Base-by-base conservation (phyloP, 2,329 filamentous ascomycete species). In the Salinomyces thailandicus region DNA sequence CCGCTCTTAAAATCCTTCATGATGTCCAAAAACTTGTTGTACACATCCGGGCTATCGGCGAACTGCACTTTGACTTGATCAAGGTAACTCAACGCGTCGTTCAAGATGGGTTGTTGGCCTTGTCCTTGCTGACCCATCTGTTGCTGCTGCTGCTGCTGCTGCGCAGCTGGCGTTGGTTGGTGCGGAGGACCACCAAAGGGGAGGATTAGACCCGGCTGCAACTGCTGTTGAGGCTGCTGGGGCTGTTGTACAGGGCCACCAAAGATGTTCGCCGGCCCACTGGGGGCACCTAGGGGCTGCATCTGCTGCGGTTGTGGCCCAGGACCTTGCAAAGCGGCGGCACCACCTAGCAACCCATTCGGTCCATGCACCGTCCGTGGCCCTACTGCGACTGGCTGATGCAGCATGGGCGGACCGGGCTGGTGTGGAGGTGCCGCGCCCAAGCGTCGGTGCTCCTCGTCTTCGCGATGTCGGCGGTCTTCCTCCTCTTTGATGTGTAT, bases 1-100 rank as follows among this genome's bases (percentile, higher is more conserved):
- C 94, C 89, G 52, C 86, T 94, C 64, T 98, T 98, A 61, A 98
- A 98, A 52, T 98, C 91, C 57, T 98, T 98, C 91, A 98, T 98
- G 33, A 98, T 98, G 51, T 98, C 91, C 31, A 98, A 66, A 52
- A 98, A 96, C 24, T 84, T 73, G 54, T 96, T 96, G 55, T 98
- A 98, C 0, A 98, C 91, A 60, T 96, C 89, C 3, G 91, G 87
- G 49, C 95, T 86, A 45, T 96, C 89, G 42, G 86, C 83, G 51
- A 98, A 98, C 55, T 94, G 87, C 18, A 96, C 87, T 62, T 98
- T 98, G 46, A 98, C 91, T 61, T 96, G 91, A 56, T 98, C 91
- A 16, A 98, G 75, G 56, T 98, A 98, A 53, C 86, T 95, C 30
- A 98, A 72, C 19, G 91, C 91, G 62, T 84, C 79, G 58, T 83